A percentile compares a stretch with the other conserved stretches of the same genome.
Evolutionary conservation across 208 protist genomes (phyloP).

Genomic region (Plasmodiophora brassicae): DNA sequence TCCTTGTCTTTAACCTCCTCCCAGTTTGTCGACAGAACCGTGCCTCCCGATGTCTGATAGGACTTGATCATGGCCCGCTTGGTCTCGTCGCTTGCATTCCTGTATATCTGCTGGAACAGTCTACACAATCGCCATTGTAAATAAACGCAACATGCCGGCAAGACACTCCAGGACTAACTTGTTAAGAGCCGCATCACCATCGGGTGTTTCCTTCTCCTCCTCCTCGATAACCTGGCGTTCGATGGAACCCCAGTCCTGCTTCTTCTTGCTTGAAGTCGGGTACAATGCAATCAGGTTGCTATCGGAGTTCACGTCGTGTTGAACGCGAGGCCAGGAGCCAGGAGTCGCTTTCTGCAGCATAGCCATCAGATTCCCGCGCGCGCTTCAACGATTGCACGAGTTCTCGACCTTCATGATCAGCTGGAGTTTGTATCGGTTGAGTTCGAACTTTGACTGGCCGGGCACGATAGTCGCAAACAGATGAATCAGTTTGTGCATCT

Average conservation of each 20-base stretch:
- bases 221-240: background rate
- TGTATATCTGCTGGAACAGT: slow-evolving; percentile 64
- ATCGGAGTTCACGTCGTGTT: no score
- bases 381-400: no score
- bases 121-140: background rate
- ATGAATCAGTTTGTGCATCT: background rate
- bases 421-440: background rate
- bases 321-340: no score
- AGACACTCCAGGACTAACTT: background rate
- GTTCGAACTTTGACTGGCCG: background rate
- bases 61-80: slow-evolving; percentile 67
- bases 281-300: background rate
- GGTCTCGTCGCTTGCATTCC: slow-evolving; percentile 57
- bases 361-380: no score
- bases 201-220: slow-evolving; percentile 1
- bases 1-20: slow-evolving; percentile 62
- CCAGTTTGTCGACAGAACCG: slow-evolving; percentile 71
- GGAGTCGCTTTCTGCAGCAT: no score
- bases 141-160: background rate
- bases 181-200: slow-evolving; percentile 10
- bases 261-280: slow-evolving; percentile 30
- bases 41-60: slow-evolving; percentile 60
- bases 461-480: background rate
- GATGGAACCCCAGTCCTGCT: slow-evolving; percentile 8
- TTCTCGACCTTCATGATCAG: background rate